A percentile compares a stretch with the other conserved stretches of the same genome.
Conservation (phyloP, 2,329 filamentous ascomycete genomes). For the Leptographium flavum region DNA sequence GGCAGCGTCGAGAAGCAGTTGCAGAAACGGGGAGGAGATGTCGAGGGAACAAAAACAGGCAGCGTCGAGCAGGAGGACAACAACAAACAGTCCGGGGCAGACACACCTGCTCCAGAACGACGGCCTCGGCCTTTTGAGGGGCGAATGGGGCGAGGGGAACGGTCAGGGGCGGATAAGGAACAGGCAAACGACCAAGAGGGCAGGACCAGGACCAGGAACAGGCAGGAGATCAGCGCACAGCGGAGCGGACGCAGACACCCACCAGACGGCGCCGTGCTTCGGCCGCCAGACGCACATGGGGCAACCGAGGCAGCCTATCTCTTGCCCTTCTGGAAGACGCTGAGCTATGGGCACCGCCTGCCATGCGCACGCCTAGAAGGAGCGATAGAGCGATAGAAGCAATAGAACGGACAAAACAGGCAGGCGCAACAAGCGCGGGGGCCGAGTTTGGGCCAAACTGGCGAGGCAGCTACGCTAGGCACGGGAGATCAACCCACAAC, state of each 20-base stretch:
- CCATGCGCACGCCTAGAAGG: background rate
- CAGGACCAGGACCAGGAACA: background rate
- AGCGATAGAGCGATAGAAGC: background rate
- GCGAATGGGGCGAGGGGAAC: background rate
- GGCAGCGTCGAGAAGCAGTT: background rate
- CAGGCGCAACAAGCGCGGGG: background rate
- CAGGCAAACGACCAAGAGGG: background rate
- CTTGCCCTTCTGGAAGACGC: background rate
- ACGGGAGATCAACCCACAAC: constrained; percentile 6
- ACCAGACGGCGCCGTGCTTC: background rate
- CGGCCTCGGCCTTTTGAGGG: too few relatives aligned
- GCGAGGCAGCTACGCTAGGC: constrained; percentile 5
- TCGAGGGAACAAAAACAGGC: too few relatives aligned
- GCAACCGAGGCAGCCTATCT: background rate
- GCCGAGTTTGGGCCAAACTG: background rate
- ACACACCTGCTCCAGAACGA: too few relatives aligned
- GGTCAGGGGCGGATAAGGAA: background rate
- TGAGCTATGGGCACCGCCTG: background rate
- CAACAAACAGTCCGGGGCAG: too few relatives aligned
- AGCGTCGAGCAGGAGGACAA: too few relatives aligned
- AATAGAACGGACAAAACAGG: constrained; percentile 1
- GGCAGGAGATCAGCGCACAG: background rate
- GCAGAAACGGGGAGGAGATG: too few relatives aligned
- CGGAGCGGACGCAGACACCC: too few relatives aligned
- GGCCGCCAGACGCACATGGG: background rate